A percentile compares a stretch with the other conserved stretches of the same genome.
phyloP scores from a whole-genome alignment of 2,329 filamentous ascomycete genomes.

The Cordyceps tenuipes region DNA sequence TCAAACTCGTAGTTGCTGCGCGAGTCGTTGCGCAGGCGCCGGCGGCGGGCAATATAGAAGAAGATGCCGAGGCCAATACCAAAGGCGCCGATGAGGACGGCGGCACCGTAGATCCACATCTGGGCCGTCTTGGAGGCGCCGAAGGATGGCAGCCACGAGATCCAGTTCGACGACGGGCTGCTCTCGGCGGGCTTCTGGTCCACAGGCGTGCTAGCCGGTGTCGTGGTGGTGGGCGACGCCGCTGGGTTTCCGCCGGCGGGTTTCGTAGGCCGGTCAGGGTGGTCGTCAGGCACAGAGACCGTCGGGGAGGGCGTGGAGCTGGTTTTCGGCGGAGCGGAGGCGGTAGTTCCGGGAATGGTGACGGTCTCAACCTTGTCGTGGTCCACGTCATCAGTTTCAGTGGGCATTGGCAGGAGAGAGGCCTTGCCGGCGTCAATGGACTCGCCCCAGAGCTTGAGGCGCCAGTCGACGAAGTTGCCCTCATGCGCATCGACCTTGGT shows the following conservation, averaged over 20 bases:
- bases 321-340: conserved; percentile 45
- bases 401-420: conserved; percentile 69
- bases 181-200: conserved; percentile 29
- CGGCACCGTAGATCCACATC: conserved; percentile 84
- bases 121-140: conserved; percentile 80
- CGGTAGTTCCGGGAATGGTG: conserved; percentile 18
- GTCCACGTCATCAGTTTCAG: conserved; percentile 73
- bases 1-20: conserved; percentile 91
- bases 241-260: conserved; percentile 20
- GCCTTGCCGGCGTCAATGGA: conserved; percentile 68
- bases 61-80: conserved; percentile 73
- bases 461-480: conserved; percentile 84
- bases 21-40: conserved; percentile 63
- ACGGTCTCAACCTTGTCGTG: conserved; percentile 59
- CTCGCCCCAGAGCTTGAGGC: conserved; percentile 90
- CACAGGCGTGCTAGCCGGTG: conserved; percentile 23
- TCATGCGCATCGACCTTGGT: conserved; percentile 65
- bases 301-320: conserved; percentile 36
- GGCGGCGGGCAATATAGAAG: conserved; percentile 70
- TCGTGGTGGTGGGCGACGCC: conserved; percentile 20
- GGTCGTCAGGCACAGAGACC: conserved; percentile 47
- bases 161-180: conserved; percentile 58
- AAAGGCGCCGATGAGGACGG: conserved; percentile 79
- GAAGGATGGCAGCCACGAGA: conserved; percentile 87
- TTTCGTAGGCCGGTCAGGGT: conserved; percentile 56